Evolutionary conservation across 495 filamentous ascomycete species (phyloP).

Genomic region (Immersiella caudata): DNA sequence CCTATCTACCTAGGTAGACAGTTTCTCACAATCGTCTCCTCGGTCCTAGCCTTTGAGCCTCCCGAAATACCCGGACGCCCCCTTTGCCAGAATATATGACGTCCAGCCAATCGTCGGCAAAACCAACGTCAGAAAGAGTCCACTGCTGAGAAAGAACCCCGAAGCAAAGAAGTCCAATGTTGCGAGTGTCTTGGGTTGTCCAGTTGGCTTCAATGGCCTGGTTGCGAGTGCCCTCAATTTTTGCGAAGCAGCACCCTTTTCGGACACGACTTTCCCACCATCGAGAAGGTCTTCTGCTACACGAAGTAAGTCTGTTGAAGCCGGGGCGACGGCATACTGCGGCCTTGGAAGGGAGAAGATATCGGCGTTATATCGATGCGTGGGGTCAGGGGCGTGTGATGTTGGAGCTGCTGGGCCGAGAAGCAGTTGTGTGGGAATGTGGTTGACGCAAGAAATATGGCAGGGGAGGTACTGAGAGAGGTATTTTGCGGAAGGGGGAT

Average conservation of each 20-base stretch:
- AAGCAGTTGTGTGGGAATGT: constrained; percentile 52
- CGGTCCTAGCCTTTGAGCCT: not conserved
- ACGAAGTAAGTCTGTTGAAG: not conserved
- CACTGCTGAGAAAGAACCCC: constrained; percentile 48
- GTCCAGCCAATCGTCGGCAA: constrained; percentile 18
- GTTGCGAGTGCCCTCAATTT: constrained; percentile 15
- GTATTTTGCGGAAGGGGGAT: constrained; percentile 52
- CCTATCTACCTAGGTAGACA: no score
- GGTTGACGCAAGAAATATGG: constrained; percentile 53
- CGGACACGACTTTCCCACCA: not conserved
- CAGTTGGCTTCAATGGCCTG: constrained; percentile 42
- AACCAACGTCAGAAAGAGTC: constrained; percentile 19
- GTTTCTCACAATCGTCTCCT: no score
- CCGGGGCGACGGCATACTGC: constrained; percentile 35
- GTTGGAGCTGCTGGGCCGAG: constrained; percentile 47
- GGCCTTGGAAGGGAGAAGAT: constrained; percentile 48
- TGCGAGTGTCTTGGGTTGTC: constrained; percentile 37
- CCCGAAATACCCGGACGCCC: constrained; percentile 9
- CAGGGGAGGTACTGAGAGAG: constrained; percentile 55
- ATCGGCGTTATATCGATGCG: constrained; percentile 42
- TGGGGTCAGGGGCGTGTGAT: constrained; percentile 28
- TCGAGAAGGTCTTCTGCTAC: constrained; percentile 3
- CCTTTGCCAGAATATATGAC: constrained; percentile 19
- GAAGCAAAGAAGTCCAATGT: constrained; percentile 58
- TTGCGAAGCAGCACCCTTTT: not conserved